Base-by-base conservation (phyloP, 768 basidiomycete genomes). In the Dentipellis sp. region DNA sequence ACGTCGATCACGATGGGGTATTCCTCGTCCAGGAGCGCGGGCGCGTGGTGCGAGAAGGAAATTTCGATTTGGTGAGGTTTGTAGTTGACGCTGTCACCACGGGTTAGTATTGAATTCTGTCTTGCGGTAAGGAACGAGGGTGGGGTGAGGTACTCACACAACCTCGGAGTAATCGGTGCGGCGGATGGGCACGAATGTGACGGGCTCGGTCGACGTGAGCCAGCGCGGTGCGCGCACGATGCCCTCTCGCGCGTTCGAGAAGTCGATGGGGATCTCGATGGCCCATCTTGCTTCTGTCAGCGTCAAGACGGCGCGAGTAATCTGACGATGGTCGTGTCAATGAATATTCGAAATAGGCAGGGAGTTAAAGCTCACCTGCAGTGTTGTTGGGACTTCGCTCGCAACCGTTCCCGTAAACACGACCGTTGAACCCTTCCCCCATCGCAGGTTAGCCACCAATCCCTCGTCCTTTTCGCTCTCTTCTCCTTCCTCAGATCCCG, bases 1-100 rank as follows among this genome's bases (percentile, higher is more conserved):
- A 95, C 75, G 48, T 81, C 75, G 42, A 97, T 73, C 10, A 67
- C 65, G 61, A 97, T 84, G 0, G 88, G 84, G 64, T 88, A 90
- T 47, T 79, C 76, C 67, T 97, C 94, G 59, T 88, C 84, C 37
- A 95, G 68, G 66, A 86, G 89, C 1, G 91, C 91, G 0, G 88
- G 87, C 1, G 77, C 67, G 0, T 78, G 70, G 56, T 92, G 85
- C 1, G 73, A 67, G 47, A 94, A 65, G 0, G 74, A 70, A 17
- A 90, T 70, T 4, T 69, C 62, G 3, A 95, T 63, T 0, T 69
- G 67, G 58, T 90, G 89, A 0, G 83, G 76, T 19, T 79, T 79
- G 59, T 84, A 77, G 50, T 78, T 81, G 42, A 89, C 78, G 19
- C 86, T 89, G 45, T 8, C n/a, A 11, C 29, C 1, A 29, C 12